phyloP scores from a whole-genome alignment of 345 rosid species.

The Litchi chinensis region DNA sequence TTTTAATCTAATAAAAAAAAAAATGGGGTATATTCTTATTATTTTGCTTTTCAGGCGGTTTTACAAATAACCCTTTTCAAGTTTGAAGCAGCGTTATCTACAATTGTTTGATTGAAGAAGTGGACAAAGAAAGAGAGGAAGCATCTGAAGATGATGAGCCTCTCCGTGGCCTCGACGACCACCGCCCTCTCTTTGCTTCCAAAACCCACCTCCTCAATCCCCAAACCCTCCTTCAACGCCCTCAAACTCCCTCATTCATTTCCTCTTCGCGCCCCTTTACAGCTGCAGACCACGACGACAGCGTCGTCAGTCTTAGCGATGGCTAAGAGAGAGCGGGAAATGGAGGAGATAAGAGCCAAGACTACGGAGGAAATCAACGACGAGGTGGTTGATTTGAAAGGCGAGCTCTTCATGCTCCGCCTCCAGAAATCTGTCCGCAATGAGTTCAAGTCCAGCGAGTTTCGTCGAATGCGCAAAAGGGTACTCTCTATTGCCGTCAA shows the following conservation, averaged over 20 bases:
- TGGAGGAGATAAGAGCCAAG: conserved; percentile 73
- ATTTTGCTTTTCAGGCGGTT: too few species aligned
- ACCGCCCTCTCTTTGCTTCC: conserved; percentile 39
- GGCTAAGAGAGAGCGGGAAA: conserved; percentile 80
- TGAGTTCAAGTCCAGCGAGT: conserved; percentile 92
- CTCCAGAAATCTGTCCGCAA: conserved; percentile 80
- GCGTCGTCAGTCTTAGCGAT: conserved; percentile 56
- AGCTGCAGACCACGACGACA: conserved; percentile 17
- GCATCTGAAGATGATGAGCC: conserved; percentile 51
- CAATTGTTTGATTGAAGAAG: background rate
- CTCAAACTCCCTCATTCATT: conserved; percentile 45
- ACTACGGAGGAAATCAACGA: conserved; percentile 79
- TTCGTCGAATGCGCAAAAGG: conserved; percentile 81
- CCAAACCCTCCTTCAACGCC: conserved; percentile 56
- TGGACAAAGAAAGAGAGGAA: background rate
- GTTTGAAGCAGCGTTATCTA: background rate
- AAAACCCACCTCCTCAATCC: conserved; percentile 27
- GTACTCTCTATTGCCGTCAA: conserved; percentile 34
- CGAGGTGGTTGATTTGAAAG: conserved; percentile 83
- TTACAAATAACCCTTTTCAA: too few species aligned
- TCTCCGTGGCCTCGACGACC: conserved; percentile 52
- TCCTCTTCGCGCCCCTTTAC: conserved; percentile 27
- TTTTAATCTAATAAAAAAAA: too few species aligned
- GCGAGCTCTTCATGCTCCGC: conserved; percentile 95
- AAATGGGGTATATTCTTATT: too few species aligned